Evolutionary conservation across 2,329 filamentous ascomycete genomes (phyloP).

Genomic region (Aspergillus carbonarius): DNA sequence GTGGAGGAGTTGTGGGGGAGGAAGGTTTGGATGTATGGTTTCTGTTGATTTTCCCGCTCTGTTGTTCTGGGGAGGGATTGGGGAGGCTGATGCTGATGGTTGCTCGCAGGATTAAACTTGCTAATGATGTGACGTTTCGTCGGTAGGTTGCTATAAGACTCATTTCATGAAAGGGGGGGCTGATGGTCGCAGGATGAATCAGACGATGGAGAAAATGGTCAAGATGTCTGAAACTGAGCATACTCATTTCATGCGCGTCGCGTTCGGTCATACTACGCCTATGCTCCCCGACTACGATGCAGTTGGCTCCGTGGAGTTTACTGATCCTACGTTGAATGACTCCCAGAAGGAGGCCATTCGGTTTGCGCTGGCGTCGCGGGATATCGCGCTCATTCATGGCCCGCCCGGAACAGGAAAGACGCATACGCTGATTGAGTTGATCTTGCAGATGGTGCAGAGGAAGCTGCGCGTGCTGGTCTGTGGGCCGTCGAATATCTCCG

Average conservation of each 20-base stretch:
- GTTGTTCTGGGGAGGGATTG: background rate
- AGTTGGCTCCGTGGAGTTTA: constrained; percentile 51
- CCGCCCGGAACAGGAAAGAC: constrained; percentile 97
- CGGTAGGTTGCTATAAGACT: constrained; percentile 40
- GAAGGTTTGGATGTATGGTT: constrained; percentile 63
- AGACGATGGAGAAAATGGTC: constrained; percentile 61
- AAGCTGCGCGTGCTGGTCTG: constrained; percentile 82
- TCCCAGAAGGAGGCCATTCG: constrained; percentile 64
- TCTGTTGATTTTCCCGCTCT: constrained; percentile 3
- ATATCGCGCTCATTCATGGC: constrained; percentile 88
- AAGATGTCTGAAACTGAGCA: constrained; percentile 58
- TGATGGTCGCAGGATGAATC: constrained; percentile 53
- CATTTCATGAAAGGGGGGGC: background rate
- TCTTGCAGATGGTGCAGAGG: constrained; percentile 79
- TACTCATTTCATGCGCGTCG: constrained; percentile 58
- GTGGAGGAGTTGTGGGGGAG: constrained; percentile 53
- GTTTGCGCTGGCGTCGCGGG: constrained; percentile 80
- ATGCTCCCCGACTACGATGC: constrained; percentile 50
- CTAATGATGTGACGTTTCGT: constrained; percentile 66
- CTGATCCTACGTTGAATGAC: constrained; percentile 58
- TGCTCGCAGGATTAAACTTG: constrained; percentile 51
- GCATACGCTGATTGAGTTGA: constrained; percentile 91
- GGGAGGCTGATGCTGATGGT: background rate
- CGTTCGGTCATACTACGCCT: constrained; percentile 60
- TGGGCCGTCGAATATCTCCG: constrained; percentile 92